Base-by-base conservation (phyloP, 768 basidiomycete genomes). In the Omphalotus guepiniiformis region DNA sequence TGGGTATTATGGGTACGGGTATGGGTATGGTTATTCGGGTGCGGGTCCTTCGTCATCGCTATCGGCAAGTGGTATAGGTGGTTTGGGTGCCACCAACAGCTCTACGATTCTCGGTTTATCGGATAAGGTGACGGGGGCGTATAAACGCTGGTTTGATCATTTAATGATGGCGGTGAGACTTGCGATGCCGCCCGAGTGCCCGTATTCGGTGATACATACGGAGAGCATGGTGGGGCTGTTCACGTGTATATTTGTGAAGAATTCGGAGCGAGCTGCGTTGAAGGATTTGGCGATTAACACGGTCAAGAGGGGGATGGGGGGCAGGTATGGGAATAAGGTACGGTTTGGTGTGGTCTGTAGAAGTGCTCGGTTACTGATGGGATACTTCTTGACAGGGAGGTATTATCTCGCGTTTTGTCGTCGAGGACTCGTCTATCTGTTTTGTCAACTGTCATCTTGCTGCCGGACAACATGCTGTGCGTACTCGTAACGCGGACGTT, bases 381-480 rank as follows among this genome's bases (percentile, higher is more conserved):
- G 47, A 16, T 50, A 25, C 39, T 21, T 42, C n/a, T n/a, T 47
- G 44, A 8, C 55, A 93, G 89, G 93, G 93, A 7, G 93, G 85
- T 0, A 93, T 96, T 52, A 78, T 93, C n/a, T 80, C 88, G 3
- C 81, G 94, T 16, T 83, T 96, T 51, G 79, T 93, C 6, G 75
- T 98, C 37, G 93, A 93, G 50, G 93, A 97, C 63, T 88, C 93
- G 1, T 94, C 91, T 0, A 61, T 97, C 12, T 98, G 95, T 66
- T 87, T 96, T 58, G 82, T 98, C 69, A 99, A 99, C 66, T 93
- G 89, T 54, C 95, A 99, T 73, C 78, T 99, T 50, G 95, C 94
- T n/a, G 91, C 92, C 5, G 95, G 95, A 1, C 94, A 97, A 58
- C 77, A 79, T 47, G 86, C 88, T 41, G 78, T 87, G 15, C 78